Evolutionary conservation across 306 rosid species (phyloP), one percentile per base, ranked within the genome.

Genomic region (Inga leiocalycina): DNA sequence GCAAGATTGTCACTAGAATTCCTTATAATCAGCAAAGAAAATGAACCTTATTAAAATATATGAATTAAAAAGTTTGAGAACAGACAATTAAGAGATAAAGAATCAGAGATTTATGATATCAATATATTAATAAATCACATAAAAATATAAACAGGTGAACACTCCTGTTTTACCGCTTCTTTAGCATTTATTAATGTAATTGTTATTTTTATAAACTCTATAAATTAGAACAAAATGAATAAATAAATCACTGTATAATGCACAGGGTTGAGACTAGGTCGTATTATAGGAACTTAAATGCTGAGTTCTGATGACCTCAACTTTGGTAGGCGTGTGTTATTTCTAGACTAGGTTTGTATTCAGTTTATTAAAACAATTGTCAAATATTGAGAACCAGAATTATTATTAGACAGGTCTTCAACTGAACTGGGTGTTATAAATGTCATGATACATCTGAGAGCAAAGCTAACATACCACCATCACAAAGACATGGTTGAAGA

Each of bases 391-490:
- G 34, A 62, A 10, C 57, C 35, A 15, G 46, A 15, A 72, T 41
- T 32, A 66, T 70, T 52, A 62, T 48, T 52, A 75, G 64, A 45
- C 37, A 76, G 32, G 64, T 54, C 54, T 79, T 51, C 8, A 75
- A 78, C 81, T 78, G 64, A 10, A 59, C 56, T 22, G 17, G 32
- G 41, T 49, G 4, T 76, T 76, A 41, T 8, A 46, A 46, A 35
- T 48, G n/a, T 43, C 22, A 43, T 30, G 17, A 73, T 74, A n/a
- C 45, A 72, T 37, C 65, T 61, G 74, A 71, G 30, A 15, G 83
- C 34, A 24, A 74, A 70, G 81, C 19, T 62, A 81, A 86, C 99
- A 14, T 93, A 95, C 99, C 99, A 92, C 98, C 99, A 93, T 95
- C 71, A 93, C 99, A 12, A 92, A 95, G 78, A 95, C 99, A 78